Percentiles rank a stretch among this genome's conserved stretches.
These are phyloP conservation scores for Monosporascus sp. DNA, from an alignment of 2,329 filamentous ascomycete species.

Conservation along the genomic window DNA sequence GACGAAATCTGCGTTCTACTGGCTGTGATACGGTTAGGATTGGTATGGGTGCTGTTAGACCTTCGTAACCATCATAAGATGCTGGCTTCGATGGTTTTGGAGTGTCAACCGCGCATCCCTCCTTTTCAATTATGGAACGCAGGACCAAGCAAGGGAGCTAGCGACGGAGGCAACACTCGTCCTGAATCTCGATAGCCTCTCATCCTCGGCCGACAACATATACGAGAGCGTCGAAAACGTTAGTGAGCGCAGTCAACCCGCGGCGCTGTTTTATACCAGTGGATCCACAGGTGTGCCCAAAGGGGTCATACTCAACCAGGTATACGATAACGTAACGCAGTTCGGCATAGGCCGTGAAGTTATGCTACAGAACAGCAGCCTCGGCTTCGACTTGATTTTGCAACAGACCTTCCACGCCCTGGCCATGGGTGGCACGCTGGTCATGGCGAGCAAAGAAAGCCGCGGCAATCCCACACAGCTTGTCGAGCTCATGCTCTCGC, in stretches of 20 bases:
- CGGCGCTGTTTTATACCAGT: constrained; percentile 20
- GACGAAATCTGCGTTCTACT: background rate
- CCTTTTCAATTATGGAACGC: background rate
- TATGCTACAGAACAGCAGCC: background rate
- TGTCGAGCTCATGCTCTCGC: background rate
- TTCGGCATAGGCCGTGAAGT: background rate
- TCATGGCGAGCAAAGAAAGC: background rate
- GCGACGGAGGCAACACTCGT: background rate
- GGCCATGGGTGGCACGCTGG: background rate
- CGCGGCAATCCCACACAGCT: background rate
- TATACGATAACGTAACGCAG: too few relatives aligned
- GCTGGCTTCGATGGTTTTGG: background rate
- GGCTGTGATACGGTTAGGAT: background rate
- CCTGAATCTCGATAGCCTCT: too few relatives aligned
- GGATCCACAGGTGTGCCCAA: constrained; percentile 26
- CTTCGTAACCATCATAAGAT: background rate
- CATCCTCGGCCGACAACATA: too few relatives aligned
- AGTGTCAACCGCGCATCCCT: background rate
- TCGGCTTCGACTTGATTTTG: background rate
- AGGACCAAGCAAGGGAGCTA: background rate
- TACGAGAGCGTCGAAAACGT: background rate
- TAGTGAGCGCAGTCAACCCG: background rate
- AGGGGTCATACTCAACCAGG: constrained; percentile 18
- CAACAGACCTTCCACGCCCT: background rate
- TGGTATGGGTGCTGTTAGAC: background rate